Evolutionary conservation across 2,329 filamentous ascomycete genomes (phyloP), one percentile per base, ranked within the genome.

Genomic region (Dothideomycetidae sp.): DNA sequence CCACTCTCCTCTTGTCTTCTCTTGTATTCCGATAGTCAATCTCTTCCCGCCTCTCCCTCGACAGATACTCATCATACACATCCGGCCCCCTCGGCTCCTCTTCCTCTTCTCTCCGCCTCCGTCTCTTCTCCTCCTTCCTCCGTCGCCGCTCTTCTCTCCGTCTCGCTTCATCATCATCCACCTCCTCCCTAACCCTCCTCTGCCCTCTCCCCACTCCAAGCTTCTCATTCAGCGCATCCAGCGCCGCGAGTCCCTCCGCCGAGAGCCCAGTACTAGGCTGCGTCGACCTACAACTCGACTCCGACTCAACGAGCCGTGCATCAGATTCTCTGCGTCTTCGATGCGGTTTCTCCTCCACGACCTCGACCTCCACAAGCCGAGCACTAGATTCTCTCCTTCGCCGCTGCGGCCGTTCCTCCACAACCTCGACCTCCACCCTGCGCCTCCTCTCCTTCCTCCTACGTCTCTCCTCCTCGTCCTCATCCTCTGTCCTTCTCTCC

Each of bases 171-270:
- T 43, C 40, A 2, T 43, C 33, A 31, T 40, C 28, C 10, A 33
- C 34, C 19, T 31, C 32, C 36, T 18, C 23, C 30, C 33, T 31
- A 19, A 38, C 29, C 33, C 38, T 35, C 35, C 18, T 26, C 29
- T 39, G 11, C 14, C 32, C 14, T 10, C 21, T 33, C 14, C 31
- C 38, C 37, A 42, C 42, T 3, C 32, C 28, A 30, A 39, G 30
- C 21, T 42, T 33, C 16, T 39, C 35, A 29, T 44, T 48, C 5
- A 37, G 7, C 3, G 71, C 65, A 48, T 83, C 70, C 32, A 86
- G 57, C 50, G 75, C 72, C 10, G 75, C 76, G 33, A 86, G 57
- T 4, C 78, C 74, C 47, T 73, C 70, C 42, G 58, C 62, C 55
- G 50, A 74, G 49, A 67, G 53, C 28, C 57, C 49, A 15, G 56